Percentiles rank a stretch among this genome's conserved stretches.
phyloP scores from a whole-genome alignment of 306 rosid genomes.

The Ziziphus jujuba region DNA sequence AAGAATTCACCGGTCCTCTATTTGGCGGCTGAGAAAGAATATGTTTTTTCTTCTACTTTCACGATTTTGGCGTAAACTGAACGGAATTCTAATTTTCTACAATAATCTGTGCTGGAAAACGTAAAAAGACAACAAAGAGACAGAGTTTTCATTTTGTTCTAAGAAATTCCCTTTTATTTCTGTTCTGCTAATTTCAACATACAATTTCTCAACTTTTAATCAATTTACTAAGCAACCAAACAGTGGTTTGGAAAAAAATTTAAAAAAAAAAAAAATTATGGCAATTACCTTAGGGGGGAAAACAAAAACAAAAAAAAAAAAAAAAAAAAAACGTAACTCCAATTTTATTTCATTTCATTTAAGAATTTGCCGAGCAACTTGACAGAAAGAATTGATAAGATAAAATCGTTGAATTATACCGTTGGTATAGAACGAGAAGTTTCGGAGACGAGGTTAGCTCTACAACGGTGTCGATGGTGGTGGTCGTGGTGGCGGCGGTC shows the following conservation, averaged over 20 bases:
- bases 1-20: not conserved
- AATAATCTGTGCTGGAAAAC: not conserved
- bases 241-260: not conserved
- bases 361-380: conserved; percentile 4
- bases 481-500: conserved; percentile 25
- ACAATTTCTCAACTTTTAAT: not conserved
- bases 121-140: no score
- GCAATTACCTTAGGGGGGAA: no score
- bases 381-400: not conserved
- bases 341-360: not conserved
- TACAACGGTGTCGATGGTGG: conserved; percentile 15
- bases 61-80: not conserved
- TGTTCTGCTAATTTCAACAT: not conserved
- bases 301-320: not conserved
- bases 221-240: not conserved
- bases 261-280: not conserved
- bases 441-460: conserved; percentile 31
- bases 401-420: conserved; percentile 22
- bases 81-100: not conserved
- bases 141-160: no score
- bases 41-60: not conserved
- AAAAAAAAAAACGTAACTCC: not conserved
- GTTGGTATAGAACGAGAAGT: conserved; percentile 40
- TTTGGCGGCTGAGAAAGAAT: not conserved
- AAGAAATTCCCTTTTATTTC: no score